Evolutionary conservation across 257 asterid species (phyloP), one percentile per base, ranked within the genome.

Genomic region (Capsicum pubescens): DNA sequence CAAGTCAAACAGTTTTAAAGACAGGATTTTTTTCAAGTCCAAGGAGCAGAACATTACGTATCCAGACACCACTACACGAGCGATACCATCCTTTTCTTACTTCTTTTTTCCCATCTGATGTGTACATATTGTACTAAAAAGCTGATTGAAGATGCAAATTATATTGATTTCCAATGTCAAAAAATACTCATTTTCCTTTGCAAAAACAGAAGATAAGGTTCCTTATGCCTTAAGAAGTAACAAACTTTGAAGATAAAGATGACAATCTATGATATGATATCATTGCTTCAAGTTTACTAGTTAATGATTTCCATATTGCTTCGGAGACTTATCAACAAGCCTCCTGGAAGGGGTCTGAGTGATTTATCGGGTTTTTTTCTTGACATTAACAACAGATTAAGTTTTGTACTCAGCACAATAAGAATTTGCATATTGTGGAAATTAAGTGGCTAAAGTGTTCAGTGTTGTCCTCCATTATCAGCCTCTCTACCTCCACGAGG

Each of bases 281-380:
- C 77, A 68, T 9, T 68, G 52, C 77, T 68, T 68, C 54, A 9
- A 17, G 77, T 69, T 54, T 69, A 39, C 50, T 17, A 69, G 32
- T 39, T 69, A 15, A 44, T 70, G 79, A 42, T 44, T 44, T 44
- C 56, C 79, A 9, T 70, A 44, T 63, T 44, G 79, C 56, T 70
- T 70, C 79, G 9, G 56, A 4, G 79, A 16, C 35, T 42, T 55
- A 70, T 32, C 56, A 42, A 9, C 56, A 42, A 42, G 56, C 55
- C 26, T 60, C 67, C 35, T 60, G 67, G 36, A 60, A 19, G 67
- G 3, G 19, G 48, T 44, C 48, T 44, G 48, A 5, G 48, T 44
- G 6, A 44, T 44, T 44, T 44, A 44, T 44, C 48, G 48, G 48
- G 5, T 44, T 44, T 4, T 44, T 44, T 44, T 44, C 48, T 44